A percentile compares a stretch with the other conserved stretches of the same genome.
phyloP scores from a whole-genome alignment of 495 filamentous ascomycete genomes.

The Neurospora sp. region DNA sequence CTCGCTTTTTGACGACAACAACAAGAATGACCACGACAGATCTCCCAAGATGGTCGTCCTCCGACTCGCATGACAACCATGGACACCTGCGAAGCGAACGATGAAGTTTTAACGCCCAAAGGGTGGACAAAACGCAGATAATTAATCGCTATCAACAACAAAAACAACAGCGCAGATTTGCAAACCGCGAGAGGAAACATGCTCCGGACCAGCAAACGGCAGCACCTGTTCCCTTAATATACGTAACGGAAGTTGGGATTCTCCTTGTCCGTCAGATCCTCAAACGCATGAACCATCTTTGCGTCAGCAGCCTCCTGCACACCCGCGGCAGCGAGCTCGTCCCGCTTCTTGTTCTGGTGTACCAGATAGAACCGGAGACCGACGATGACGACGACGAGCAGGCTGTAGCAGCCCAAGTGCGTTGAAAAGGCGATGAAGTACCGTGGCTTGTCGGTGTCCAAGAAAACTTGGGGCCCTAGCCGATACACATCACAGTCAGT shows the following conservation, averaged over 20 bases:
- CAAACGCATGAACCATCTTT: conserved; percentile 39
- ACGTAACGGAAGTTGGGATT: conserved; percentile 48
- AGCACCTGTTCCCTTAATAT: conserved; percentile 1
- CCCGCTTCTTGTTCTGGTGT: conserved; percentile 37
- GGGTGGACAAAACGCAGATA: not conserved
- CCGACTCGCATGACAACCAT: not conserved
- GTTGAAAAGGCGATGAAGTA: conserved; percentile 47
- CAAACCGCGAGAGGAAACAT: not conserved
- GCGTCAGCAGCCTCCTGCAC: conserved; percentile 30
- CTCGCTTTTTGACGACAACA: not conserved
- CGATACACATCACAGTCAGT: not conserved
- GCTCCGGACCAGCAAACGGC: not conserved
- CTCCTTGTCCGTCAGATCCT: conserved; percentile 50
- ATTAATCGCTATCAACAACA: not conserved
- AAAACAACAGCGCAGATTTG: not conserved
- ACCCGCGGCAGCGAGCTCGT: conserved; percentile 33
- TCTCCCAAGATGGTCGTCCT: not conserved
- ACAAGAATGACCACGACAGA: not conserved
- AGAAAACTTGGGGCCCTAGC: conserved; percentile 42
- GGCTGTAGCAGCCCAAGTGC: conserved; percentile 43
- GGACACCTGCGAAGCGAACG: not conserved
- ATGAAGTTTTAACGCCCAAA: not conserved
- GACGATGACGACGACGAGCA: conserved; percentile 36
- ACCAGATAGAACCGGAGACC: conserved; percentile 38
- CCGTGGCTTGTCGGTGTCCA: conserved; percentile 36